Base-by-base conservation (phyloP, 306 rosid species). In the Potentilla sterilis region DNA sequence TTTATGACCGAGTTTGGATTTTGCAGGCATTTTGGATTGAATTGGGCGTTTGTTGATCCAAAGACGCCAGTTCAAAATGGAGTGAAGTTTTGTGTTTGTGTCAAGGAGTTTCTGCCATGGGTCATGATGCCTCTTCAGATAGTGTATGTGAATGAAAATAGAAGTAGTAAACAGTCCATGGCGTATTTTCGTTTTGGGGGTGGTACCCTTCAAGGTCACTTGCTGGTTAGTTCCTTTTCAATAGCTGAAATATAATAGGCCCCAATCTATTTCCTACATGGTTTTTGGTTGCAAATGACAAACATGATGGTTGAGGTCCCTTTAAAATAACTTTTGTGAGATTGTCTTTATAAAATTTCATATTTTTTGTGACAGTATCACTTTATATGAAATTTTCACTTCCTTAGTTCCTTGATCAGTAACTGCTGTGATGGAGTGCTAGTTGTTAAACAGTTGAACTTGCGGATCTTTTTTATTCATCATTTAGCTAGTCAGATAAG, bases 11-110 rank as follows among this genome's bases (percentile, higher is more conserved):
- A 65, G 44, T 67, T 42, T 75, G 75, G 68, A 32, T 84, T 73
- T 69, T 80, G 78, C 85, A 95, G 98, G 91, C 97, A 92, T 83
- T 92, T 92, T 80, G 91, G 92, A 78, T 74, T 95, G 85, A 70
- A 90, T 86, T 92, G 98, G 98, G 83, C 97, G 48, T 95, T 92
- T 88, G 98, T 95, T 69, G 92, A 95, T 84, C 87, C 95, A 2
- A 83, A 84, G 47, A 95, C 93, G 61, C 93, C 93, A 0, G 74
- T 89, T 61, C 83, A 83, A 82, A 81, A 79, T 58, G 98, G 97
- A 75, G 82, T 52, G 66, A 95, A 87, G 84, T 88, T 92, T 64
- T 92, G 98, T 86, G 89, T 79, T 72, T 95, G 98, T 64, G 87
- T 88, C 72, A 90, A 88, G 87, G 97, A 95, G 92, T 86, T 92